Evolutionary conservation across 2,329 filamentous ascomycete species (phyloP), one percentile per base, ranked within the genome.

Genomic region (Diaporthe sp.): DNA sequence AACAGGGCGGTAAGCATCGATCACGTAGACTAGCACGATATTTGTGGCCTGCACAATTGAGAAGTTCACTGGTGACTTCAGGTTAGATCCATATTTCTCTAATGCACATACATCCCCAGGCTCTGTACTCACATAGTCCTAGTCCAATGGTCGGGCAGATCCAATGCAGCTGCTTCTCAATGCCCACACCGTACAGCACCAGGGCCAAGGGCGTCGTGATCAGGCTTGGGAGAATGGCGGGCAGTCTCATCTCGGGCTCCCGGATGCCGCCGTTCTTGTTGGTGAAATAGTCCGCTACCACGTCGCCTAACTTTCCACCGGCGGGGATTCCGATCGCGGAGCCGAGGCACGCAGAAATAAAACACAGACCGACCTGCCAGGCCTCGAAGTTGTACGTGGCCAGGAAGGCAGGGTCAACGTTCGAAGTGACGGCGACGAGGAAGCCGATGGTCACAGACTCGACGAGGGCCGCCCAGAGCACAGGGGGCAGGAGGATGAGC

Each of bases 191-290:
- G 76, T 86, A 89, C 8, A 89, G 80, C 0, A 88, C 75, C 34
- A 89, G 77, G 0, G 84, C 80, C 13, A 89, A 79, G 0, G 88
- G 88, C 4, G 88, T 87, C 19, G 89, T 86, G 39, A 90, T 80
- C 78, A 89, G 81, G 78, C 88, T 90, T 0, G 89, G 84, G 15
- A 85, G 80, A 25, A 92, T 85, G 6, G 87, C 87, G 1, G 89
- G 89, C 7, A 92, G 81, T n/a, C 90, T 85, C 89, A 92, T 91
- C 79, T 91, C 89, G 0, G 90, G 88, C 68, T 90, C 87, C n/a
- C 90, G 84, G 28, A 92, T 85, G 7, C 90, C 90, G 5, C 86
- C 85, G 78, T 91, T 92, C 39, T 85, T 84, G 71, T 81, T 83
- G 0, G 90, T 91, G 31, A 88, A 83, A 73, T 82, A 84, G 67